Evolutionary conservation across 139 green algal species (phyloP).

Genomic region (Chlorella sp.): DNA sequence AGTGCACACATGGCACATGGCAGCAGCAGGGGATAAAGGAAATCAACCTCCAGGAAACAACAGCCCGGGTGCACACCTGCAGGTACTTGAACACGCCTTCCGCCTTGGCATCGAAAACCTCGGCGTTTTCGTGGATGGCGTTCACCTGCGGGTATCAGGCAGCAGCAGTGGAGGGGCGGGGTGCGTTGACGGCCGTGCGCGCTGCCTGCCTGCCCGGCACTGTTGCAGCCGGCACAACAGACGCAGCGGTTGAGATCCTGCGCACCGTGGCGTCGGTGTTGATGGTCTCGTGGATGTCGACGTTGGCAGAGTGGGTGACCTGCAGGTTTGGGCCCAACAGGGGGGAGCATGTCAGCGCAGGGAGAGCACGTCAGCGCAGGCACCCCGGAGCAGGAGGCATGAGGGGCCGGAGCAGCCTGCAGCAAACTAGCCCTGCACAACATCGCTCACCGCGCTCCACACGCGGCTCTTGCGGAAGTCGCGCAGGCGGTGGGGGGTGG

Average conservation of each 20-base stretch:
- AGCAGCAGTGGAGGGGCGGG: too few relatives aligned
- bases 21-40: too few relatives aligned
- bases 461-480: constrained; percentile 39
- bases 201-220: too few relatives aligned
- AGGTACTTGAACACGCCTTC: constrained; percentile 69
- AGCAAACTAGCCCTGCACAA: background rate
- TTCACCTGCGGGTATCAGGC: constrained; percentile 3
- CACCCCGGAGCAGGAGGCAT: too few relatives aligned
- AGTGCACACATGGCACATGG: too few relatives aligned
- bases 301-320: background rate
- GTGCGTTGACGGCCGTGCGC: too few relatives aligned
- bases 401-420: too few relatives aligned
- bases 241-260: too few relatives aligned
- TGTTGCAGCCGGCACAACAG: too few relatives aligned
- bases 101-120: constrained; percentile 67
- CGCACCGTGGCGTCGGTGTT: too few relatives aligned
- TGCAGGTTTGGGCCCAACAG: background rate
- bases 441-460: background rate
- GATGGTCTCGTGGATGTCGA: constrained; percentile 30
- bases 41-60: background rate
- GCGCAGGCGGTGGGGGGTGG: constrained; percentile 23
- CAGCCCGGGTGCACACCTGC: constrained; percentile 44
- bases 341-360: too few relatives aligned
- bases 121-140: constrained; percentile 64
- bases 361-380: too few relatives aligned